Base-by-base conservation (phyloP, 371 early-diverging fungal species). In the Conidiobolus incongruus region DNA sequence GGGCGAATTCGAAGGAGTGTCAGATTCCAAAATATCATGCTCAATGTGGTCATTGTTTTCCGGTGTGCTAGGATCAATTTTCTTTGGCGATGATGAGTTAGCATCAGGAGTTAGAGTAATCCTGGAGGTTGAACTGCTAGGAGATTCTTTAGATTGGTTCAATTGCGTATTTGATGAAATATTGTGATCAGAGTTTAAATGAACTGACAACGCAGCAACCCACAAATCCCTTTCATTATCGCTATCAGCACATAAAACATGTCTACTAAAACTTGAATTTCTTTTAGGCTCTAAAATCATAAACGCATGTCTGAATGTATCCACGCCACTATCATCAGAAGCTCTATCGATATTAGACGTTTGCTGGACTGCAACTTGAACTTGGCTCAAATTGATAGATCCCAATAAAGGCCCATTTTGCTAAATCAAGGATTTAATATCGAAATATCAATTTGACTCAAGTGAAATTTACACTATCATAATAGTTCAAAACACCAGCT, bases 161-260 rank as follows among this genome's bases (percentile, higher is more conserved):
- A n/a, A n/a, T n/a, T n/a, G n/a, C n/a, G n/a, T n/a, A n/a, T n/a
- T n/a, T n/a, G n/a, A n/a, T n/a, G 26, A 26, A 26, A 8, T 26
- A 26, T 26, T 26, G 8, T 4, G 8, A 26, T 26, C 26, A 26
- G 26, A 8, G 26, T 26, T 26, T 8, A 26, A 4, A 26, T 26
- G 26, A 26, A 26, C 26, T 26, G 26, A 26, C 26, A 26, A 54
- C 0, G 72, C 71, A 34, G 65, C 62, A 0, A 90, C 76, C 89
- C 90, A 92, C 13, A 70, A 66, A 49, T 88, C 87, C 32, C 88
- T 65, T 46, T 92, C 93, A 22, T 56, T 56, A 47, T 85, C 87
- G 1, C 75, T 78, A 19, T 79, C 83, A 5, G 88, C 87, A 55
- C 81, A 86, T 31, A 92, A 72, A 12, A 84, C 72, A 46, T 85